Conservation (phyloP, 495 filamentous ascomycete genomes). For the Jackrogersella minutella region DNA sequence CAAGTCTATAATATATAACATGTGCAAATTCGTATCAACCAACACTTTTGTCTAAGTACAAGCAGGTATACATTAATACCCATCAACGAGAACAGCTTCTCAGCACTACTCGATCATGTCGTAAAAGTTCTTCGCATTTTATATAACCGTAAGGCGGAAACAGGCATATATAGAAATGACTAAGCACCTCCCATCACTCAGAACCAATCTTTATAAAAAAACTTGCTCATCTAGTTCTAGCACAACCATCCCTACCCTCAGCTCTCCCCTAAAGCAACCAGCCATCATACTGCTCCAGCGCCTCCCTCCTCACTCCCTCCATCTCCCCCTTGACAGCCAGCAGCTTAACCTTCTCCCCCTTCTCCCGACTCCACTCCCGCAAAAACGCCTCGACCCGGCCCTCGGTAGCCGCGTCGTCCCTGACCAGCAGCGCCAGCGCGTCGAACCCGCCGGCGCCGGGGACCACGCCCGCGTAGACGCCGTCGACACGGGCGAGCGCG, state of each 20-base stretch:
- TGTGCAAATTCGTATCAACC: no score
- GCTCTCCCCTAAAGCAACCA: conserved; percentile 31
- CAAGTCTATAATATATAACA: no score
- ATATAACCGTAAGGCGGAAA: no score
- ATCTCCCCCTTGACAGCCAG: conserved; percentile 86
- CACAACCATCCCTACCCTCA: background rate
- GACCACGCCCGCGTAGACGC: conserved; percentile 90
- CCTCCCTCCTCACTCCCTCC: conserved; percentile 79
- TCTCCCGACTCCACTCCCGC: conserved; percentile 68
- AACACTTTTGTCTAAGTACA: no score
- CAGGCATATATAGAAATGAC: no score
- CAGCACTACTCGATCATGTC: no score
- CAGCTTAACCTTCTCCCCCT: conserved; percentile 76
- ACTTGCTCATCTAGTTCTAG: no score
- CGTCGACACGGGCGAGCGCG: conserved; percentile 71
- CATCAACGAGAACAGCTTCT: no score
- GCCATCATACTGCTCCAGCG: conserved; percentile 65
- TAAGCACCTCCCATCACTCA: no score
- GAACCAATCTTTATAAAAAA: no score
- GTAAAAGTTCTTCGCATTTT: background rate
- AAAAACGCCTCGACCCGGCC: conserved; percentile 69
- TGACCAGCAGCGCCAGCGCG: conserved; percentile 82
- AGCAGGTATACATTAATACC: no score
- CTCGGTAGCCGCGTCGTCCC: conserved; percentile 74
- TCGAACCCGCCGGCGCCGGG: conserved; percentile 96